Conservation (phyloP, 2,329 filamentous ascomycete species). For the Pseudocercospora pini-densiflorae region DNA sequence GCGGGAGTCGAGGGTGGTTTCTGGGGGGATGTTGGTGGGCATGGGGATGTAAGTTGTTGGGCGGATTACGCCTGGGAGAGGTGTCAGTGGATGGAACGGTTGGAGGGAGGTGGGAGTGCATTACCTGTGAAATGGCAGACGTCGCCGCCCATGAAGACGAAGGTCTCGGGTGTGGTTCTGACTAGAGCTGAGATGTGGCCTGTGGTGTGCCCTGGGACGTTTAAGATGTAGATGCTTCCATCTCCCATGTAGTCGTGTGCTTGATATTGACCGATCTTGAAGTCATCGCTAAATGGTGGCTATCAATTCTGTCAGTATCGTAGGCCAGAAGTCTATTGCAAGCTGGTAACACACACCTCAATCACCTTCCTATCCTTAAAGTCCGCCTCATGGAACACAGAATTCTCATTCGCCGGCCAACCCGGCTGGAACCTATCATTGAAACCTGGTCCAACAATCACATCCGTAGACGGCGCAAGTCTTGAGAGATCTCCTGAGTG, state of each 20-base stretch:
- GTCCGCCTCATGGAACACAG: slow-evolving; percentile 24
- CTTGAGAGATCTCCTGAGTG: slow-evolving; percentile 57
- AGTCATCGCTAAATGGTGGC: slow-evolving; percentile 25
- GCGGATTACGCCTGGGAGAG: slow-evolving; percentile 23
- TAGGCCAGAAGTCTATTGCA: too few species aligned
- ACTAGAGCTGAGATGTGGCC: slow-evolving; percentile 32
- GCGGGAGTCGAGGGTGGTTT: slow-evolving; percentile 25
- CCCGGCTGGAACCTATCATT: slow-evolving; percentile 53
- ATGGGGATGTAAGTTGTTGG: slow-evolving; percentile 26
- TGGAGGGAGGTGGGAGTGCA: not conserved
- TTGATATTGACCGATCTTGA: slow-evolving; percentile 46
- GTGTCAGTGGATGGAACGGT: not conserved
- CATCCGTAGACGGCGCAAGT: slow-evolving; percentile 52
- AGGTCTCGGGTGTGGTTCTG: slow-evolving; percentile 29
- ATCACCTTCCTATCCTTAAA: slow-evolving; percentile 29
- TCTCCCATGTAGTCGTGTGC: slow-evolving; percentile 51
- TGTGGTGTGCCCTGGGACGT: slow-evolving; percentile 34
- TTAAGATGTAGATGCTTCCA: slow-evolving; percentile 49
- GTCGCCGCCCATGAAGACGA: slow-evolving; percentile 34
- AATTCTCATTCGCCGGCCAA: slow-evolving; percentile 44
- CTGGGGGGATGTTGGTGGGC: slow-evolving; percentile 23
- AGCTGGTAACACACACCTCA: slow-evolving; percentile 1
- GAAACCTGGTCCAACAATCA: slow-evolving; percentile 61
- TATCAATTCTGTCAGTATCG: too few species aligned
- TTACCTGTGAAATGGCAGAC: slow-evolving; percentile 30